phyloP scores from a whole-genome alignment of 352 stramenopile species.

The Pythium brassicae region DNA sequence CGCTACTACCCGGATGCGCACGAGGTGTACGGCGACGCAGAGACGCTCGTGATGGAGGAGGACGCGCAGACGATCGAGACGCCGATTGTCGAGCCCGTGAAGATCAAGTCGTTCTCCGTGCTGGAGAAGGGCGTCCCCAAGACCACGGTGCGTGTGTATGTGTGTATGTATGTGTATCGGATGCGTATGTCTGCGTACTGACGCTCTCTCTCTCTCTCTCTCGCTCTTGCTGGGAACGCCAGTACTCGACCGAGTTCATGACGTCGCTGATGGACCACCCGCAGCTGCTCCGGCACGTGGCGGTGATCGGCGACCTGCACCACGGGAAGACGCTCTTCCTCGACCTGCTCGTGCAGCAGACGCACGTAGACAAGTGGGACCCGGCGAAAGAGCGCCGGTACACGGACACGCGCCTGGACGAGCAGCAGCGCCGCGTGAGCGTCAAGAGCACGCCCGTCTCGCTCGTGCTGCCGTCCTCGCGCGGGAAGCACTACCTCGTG shows the following conservation, averaged over 20 bases:
- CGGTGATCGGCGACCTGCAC: conserved; percentile 97
- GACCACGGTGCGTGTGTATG: conserved; percentile 35
- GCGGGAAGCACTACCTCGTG: conserved; percentile 95
- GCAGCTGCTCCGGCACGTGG: conserved; percentile 91
- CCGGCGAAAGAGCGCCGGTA: conserved; percentile 82
- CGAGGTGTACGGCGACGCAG: conserved; percentile 95
- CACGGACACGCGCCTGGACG: conserved; percentile 95
- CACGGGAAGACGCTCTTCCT: conserved; percentile 93
- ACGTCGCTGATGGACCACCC: conserved; percentile 88
- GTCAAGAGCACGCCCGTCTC: conserved; percentile 97
- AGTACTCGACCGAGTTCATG: conserved; percentile 90
- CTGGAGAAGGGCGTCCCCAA: conserved; percentile 77
- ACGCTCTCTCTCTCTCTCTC: not conserved
- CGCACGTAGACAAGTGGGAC: conserved; percentile 82
- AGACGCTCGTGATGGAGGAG: conserved; percentile 98
- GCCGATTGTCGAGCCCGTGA: conserved; percentile 96
- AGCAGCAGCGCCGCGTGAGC: conserved; percentile 96
- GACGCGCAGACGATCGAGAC: conserved; percentile 98
- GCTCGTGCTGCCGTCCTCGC: conserved; percentile 90
- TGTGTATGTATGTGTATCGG: too few species aligned
- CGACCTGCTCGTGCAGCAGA: conserved; percentile 90
- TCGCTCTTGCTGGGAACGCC: not conserved
- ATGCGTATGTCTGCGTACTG: not conserved
- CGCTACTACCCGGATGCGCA: conserved; percentile 98
- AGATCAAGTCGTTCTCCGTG: conserved; percentile 91